A percentile compares a stretch with the other conserved stretches of the same genome.
These are phyloP conservation scores for Moringa oleifera DNA, from an alignment of 345 rosid species.

Conservation along the genomic window DNA sequence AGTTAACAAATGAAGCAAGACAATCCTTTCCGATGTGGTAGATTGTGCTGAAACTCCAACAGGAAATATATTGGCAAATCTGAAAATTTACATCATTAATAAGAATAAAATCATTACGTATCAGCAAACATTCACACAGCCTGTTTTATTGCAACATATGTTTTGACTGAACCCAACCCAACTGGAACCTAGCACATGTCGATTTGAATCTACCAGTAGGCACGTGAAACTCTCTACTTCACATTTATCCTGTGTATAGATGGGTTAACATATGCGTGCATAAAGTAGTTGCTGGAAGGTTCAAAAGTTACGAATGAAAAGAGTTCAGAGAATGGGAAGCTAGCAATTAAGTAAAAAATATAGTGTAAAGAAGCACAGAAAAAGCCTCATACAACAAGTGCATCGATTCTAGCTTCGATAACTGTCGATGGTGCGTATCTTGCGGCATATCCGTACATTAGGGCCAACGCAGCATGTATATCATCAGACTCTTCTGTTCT, in stretches of 20 bases:
- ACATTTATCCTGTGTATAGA: background rate
- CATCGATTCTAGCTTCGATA: constrained; percentile 97
- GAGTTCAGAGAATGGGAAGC: background rate
- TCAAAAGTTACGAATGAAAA: constrained; percentile 5
- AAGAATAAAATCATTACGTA: too few relatives aligned
- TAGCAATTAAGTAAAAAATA: background rate
- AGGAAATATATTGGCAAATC: too few relatives aligned
- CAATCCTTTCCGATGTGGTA: background rate
- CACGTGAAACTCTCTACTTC: background rate
- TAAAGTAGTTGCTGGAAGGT: background rate
- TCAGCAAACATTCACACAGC: background rate
- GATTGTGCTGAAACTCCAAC: background rate
- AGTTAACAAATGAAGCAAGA: background rate
- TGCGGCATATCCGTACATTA: constrained; percentile 99
- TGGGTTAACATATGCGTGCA: background rate
- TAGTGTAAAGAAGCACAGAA: background rate
- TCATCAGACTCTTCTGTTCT: constrained; percentile 88
- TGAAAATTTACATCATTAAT: background rate
- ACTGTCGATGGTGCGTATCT: constrained; percentile 95
- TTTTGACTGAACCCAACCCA: background rate
- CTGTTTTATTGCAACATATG: background rate
- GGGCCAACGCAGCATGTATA: constrained; percentile 97
- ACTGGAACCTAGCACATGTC: background rate
- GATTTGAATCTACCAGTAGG: background rate
- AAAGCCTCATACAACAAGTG: constrained; percentile 72